Evolutionary conservation across 768 basidiomycete genomes (phyloP).

Genomic region (Dioszegia hungarica): DNA sequence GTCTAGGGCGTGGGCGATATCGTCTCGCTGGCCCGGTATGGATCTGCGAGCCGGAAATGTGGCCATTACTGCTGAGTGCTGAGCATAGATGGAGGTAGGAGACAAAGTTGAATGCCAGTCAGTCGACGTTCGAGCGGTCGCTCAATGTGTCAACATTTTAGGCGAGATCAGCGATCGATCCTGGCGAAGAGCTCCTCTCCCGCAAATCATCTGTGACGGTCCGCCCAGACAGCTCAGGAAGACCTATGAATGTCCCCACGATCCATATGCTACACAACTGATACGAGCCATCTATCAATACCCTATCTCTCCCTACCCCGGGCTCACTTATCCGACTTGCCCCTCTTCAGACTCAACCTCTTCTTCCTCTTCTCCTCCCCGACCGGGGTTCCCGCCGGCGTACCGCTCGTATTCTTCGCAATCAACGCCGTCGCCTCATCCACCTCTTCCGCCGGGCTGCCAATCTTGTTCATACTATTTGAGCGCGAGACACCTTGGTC

Average conservation of each 20-base stretch:
- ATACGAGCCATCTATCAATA: no score
- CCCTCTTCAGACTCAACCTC: slow-evolving; percentile 5
- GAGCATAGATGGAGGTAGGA: no score
- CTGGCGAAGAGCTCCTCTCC: no score
- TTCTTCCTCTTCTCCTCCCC: slow-evolving; percentile 11
- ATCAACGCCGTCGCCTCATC: slow-evolving; percentile 6
- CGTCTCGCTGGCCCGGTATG: no score
- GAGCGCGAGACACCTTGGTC: slow-evolving; percentile 32
- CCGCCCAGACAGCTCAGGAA: no score
- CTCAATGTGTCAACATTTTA: no score
- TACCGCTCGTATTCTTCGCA: neutral
- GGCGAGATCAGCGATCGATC: no score
- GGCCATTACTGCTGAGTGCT: no score
- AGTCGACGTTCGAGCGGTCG: no score
- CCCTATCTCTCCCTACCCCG: neutral
- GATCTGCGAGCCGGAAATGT: no score
- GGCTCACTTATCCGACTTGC: slow-evolving; percentile 6
- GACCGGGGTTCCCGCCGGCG: neutral
- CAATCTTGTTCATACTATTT: neutral
- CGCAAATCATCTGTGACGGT: neutral
- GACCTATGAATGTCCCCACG: neutral
- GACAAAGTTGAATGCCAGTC: no score
- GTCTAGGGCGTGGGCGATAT: no score
- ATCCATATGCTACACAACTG: neutral
- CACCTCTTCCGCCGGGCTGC: neutral